Evolutionary conservation across 2,329 filamentous ascomycete species (phyloP).

Genomic region (Cytospora paraplurivora): DNA sequence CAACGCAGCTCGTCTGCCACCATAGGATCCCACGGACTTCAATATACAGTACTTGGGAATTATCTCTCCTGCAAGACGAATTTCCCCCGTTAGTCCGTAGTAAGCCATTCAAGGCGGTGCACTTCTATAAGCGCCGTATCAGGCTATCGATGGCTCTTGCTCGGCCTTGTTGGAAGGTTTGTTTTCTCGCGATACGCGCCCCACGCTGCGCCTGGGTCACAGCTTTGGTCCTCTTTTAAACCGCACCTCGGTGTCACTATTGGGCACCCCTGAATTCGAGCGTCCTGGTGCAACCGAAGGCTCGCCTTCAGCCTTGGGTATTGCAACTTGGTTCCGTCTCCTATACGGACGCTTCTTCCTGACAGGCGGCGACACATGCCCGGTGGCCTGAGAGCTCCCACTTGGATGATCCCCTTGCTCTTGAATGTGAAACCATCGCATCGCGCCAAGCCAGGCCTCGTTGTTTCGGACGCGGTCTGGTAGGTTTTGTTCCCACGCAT

Average conservation of each 20-base stretch:
- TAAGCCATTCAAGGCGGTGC: background rate
- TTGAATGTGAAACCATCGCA: conserved; percentile 34
- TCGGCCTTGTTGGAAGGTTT: too few relatives aligned
- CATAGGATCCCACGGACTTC: too few relatives aligned
- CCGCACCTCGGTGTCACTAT: conserved; percentile 2
- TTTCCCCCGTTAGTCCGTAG: background rate
- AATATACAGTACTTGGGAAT: too few relatives aligned
- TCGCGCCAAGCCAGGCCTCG: conserved; percentile 47
- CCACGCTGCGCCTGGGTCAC: background rate
- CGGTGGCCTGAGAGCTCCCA: conserved; percentile 11
- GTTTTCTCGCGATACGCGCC: background rate
- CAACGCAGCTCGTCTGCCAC: too few relatives aligned
- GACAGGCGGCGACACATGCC: conserved; percentile 15
- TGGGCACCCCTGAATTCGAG: background rate
- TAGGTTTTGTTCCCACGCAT: conserved; percentile 38
- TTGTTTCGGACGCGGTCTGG: conserved; percentile 49
- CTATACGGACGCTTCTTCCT: conserved; percentile 22
- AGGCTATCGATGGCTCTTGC: too few relatives aligned
- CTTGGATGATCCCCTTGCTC: background rate
- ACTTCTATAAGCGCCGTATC: too few relatives aligned
- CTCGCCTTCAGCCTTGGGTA: conserved; percentile 2
- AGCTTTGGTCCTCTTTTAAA: background rate
- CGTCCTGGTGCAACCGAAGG: background rate
- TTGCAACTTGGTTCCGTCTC: conserved; percentile 18
- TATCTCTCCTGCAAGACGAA: too few relatives aligned